Evolutionary conservation across 2,329 filamentous ascomycete genomes (phyloP), one percentile per base, ranked within the genome.

Genomic region (Diaporthe humulicola): DNA sequence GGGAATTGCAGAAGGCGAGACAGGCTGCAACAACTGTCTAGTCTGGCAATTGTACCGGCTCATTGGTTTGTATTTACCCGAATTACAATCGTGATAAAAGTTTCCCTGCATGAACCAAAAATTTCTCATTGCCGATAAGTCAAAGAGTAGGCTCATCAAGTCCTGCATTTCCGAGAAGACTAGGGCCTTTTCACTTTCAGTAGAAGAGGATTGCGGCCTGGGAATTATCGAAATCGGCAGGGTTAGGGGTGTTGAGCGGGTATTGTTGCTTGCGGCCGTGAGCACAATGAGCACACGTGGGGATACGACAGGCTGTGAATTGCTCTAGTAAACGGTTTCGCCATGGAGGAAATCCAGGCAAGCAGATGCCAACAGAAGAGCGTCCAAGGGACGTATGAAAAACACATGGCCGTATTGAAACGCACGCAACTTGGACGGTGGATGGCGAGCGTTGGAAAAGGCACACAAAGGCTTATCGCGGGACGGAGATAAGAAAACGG

Each of bases 401-500:
- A 40, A 4, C 17, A 15, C 33, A 33, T 25, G 33, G 56, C 28
- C 48, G 36, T 48, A 38, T 45, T 64, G 71, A 45, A n/a, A 67
- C 72, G 36, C 72, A 71, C 74, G 74, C 30, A 72, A 76, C 74
- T 54, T 30, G 25, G 25, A 38, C 52, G 17, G 42, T 57, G 3
- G 33, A 76, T 76, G 58, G 67, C 74, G 74, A 76, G 58, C 52
- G 42, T 73, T 58, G 61, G 30, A 61, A 36, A 33, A 15, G 3
- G 15, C 2, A 25, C 48, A 22, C 14, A 10, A 30, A 61, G 28
- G 56, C 28, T 33, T 45, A 42, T 64, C 48, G 38, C 70, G 57
- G 74, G n/a, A 54, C 74, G 73, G 74, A 72, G 74, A 76, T 76
- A 74, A 75, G 66, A 28, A 38, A 56, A 30, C 42, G 38, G 30